phyloP scores from a whole-genome alignment of 306 rosid genomes.

The Prinsepia uniflora region DNA sequence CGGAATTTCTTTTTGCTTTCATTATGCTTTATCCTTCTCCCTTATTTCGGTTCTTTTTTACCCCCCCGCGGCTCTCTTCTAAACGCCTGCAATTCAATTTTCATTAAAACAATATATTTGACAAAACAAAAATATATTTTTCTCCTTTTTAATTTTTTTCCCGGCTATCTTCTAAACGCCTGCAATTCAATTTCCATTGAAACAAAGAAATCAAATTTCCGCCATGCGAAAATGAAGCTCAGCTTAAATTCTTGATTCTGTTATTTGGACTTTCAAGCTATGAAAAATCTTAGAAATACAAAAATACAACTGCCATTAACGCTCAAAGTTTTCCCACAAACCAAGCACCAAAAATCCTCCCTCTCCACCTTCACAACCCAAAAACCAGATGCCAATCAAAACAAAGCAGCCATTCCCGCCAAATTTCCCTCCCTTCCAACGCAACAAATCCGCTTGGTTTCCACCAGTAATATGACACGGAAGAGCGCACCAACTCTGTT shows the following conservation, averaged over 20 bases:
- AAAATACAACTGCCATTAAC: background rate
- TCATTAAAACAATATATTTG: too few species aligned
- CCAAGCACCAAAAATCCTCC: constrained; percentile 17
- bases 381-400: constrained; percentile 19
- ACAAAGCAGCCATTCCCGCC: constrained; percentile 14
- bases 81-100: too few species aligned
- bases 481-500: background rate
- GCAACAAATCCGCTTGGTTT: constrained; percentile 25
- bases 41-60: too few species aligned
- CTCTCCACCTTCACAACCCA: constrained; percentile 19
- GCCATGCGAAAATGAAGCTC: background rate
- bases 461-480: constrained; percentile 19
- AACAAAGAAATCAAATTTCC: background rate
- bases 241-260: background rate
- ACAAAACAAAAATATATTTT: too few species aligned
- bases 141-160: too few species aligned
- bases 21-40: too few species aligned
- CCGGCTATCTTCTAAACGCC: too few species aligned
- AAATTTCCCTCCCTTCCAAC: constrained; percentile 15
- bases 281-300: constrained; percentile 27
- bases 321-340: constrained; percentile 13
- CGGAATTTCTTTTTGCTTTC: background rate
- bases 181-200: background rate
- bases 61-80: too few species aligned
- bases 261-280: background rate